Percentiles rank a stretch among this genome's conserved stretches.
phyloP scores from a whole-genome alignment of 768 basidiomycete genomes.

The Pleurotus tuber-regium region DNA sequence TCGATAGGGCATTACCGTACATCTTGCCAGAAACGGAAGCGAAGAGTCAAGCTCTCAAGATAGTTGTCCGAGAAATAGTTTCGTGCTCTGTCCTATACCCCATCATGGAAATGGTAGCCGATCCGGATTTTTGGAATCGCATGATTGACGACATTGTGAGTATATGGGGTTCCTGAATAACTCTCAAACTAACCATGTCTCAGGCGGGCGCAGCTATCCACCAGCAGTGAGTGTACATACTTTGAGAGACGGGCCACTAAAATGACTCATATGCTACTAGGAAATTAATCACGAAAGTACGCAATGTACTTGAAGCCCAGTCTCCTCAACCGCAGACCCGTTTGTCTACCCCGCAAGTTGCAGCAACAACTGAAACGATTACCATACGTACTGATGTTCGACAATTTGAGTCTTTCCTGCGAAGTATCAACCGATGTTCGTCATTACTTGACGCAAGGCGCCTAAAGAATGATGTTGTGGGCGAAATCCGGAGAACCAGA shows the following conservation, averaged over 20 bases:
- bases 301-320: slow-evolving; percentile 80
- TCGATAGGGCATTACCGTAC: slow-evolving; percentile 69
- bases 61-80: slow-evolving; percentile 79
- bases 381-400: slow-evolving; percentile 78
- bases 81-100: slow-evolving; percentile 83
- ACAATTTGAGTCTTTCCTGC: slow-evolving; percentile 89
- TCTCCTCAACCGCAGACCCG: slow-evolving; percentile 53
- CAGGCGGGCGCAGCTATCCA: slow-evolving; percentile 52
- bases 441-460: slow-evolving; percentile 87
- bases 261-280: too few relatives aligned
- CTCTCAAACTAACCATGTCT: not conserved
- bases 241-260: too few relatives aligned
- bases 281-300: slow-evolving; percentile 84
- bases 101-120: slow-evolving; percentile 87
- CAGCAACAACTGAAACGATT: slow-evolving; percentile 60
- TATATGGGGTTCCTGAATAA: slow-evolving; percentile 14
- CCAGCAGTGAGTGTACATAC: slow-evolving; percentile 39
- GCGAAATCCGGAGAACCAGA: slow-evolving; percentile 86
- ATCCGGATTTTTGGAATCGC: slow-evolving; percentile 97
- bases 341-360: slow-evolving; percentile 33
- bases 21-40: slow-evolving; percentile 77
- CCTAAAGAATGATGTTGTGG: slow-evolving; percentile 86
- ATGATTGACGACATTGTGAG: slow-evolving; percentile 89
- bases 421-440: slow-evolving; percentile 77
- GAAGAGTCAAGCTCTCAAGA: slow-evolving; percentile 64